Conservation (phyloP, 148 eudicot genomes). For the Rhododendron kiyosumense region DNA sequence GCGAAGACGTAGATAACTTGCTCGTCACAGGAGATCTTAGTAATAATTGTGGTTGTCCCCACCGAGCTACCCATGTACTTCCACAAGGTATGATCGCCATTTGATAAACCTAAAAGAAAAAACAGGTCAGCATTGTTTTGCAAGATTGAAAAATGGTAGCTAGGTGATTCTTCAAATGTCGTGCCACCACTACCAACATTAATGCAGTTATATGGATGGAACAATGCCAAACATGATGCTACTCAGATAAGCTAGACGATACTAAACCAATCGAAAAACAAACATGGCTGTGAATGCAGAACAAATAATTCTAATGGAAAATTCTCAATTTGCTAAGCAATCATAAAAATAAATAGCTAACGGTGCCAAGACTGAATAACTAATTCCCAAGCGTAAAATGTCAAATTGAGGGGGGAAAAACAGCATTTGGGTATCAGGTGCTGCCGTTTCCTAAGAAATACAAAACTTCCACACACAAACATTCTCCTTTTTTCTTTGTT, state of each 20-base stretch:
- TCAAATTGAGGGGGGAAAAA: not conserved
- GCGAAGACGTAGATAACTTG: slow-evolving; percentile 28
- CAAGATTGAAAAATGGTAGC: not conserved
- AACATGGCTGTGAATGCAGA: not conserved
- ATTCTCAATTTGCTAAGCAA: not conserved
- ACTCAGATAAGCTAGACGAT: not conserved
- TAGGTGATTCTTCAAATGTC: not conserved
- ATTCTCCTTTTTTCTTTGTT: not conserved
- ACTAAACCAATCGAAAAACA: not conserved
- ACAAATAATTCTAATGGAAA: not conserved
- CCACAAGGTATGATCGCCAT: slow-evolving; percentile 89
- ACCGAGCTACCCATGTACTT: slow-evolving; percentile 79
- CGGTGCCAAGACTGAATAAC: not conserved
- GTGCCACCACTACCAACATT: not conserved
- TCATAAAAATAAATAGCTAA: not conserved
- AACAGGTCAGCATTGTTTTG: not conserved
- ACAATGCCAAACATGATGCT: not conserved
- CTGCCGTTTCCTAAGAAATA: not conserved
- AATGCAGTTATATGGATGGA: not conserved
- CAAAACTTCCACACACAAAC: not conserved
- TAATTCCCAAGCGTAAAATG: not conserved
- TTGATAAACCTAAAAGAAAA: slow-evolving; percentile 3
- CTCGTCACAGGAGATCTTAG: slow-evolving; percentile 30
- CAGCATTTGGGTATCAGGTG: not conserved
- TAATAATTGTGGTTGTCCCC: slow-evolving; percentile 50